Base-by-base conservation (phyloP, 164 flowering plant genomes). In the Protea cynaroides region DNA sequence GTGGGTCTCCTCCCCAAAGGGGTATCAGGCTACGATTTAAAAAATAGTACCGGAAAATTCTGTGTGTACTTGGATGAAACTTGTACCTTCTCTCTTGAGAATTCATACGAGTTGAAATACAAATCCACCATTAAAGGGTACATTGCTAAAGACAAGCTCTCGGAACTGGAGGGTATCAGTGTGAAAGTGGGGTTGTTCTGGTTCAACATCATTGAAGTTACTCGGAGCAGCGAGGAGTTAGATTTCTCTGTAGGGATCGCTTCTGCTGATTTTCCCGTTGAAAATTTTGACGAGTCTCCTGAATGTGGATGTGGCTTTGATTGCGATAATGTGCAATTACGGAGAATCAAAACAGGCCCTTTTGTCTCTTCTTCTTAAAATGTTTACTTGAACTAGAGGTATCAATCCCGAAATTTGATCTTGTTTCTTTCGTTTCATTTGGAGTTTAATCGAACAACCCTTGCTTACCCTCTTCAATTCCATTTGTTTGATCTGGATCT, bases 301-400 rank as follows among this genome's bases (percentile, higher is more conserved):
- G 79, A 76, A 66, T 84, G 92, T 62, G 89, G 86, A 3, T 86
- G 89, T 67, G 92, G 92, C 4, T 56, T 84, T 0, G 69, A 79
- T 17, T 83, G 92, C 51, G 63, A 25, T 11, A 21, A 22, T 59
- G 23, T 23, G 38, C 56, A 66, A 56, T 68, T 43, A 34, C 47
- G 61, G 59, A 50, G 36, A 34, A 37, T 53, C 38, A 25, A 25
- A 25, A 50, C 46, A 49, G 64, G 59, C 46, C 64, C 44, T 9
- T 53, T 59, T 56, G 34, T 62, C 50, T 50, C 37, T 60, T 71
- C 67, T 49, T n/a, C n/a, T n/a, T n/a, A n/a, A n/a, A n/a, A 49
- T 2, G 19, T 49, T 40, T 40, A 40, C 46, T 3, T 40, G 46
- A 40, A 8, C 14, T 40, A 3, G 46, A 40, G 46, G 14, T 9